Evolutionary conservation across 805 yeast species (phyloP).

Genomic region (Teunomyces lycoperdinae): DNA sequence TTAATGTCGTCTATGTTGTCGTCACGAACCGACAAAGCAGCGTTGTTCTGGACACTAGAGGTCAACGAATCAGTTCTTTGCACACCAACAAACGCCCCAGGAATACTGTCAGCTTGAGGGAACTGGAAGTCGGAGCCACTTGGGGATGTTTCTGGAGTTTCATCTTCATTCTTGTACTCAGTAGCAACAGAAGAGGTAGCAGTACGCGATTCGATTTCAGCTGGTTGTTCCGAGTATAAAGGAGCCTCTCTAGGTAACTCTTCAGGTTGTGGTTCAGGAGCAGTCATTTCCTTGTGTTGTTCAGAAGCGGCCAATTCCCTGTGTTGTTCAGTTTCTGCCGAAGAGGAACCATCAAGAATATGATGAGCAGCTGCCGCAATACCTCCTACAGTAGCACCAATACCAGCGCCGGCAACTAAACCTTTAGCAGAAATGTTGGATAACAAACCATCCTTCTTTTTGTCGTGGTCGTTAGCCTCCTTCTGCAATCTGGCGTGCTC

Average conservation of each 20-base stretch:
- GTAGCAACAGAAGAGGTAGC: constrained; percentile 37
- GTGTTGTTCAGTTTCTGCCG: neutral
- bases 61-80: constrained; percentile 78
- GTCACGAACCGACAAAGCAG: constrained; percentile 86
- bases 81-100: constrained; percentile 43
- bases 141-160: constrained; percentile 50
- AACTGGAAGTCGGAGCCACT: constrained; percentile 47
- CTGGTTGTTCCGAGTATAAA: constrained; percentile 8
- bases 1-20: constrained; percentile 49
- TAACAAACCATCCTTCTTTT: neutral
- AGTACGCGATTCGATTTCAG: constrained; percentile 15
- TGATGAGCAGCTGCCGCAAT: constrained; percentile 4
- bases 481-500: constrained; percentile 1
- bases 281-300: neutral
- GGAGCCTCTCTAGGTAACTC: neutral
- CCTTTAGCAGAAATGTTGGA: neutral
- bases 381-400: constrained; percentile 10
- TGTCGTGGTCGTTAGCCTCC: constrained; percentile 6
- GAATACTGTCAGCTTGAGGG: constrained; percentile 36
- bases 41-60: constrained; percentile 88
- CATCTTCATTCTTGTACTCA: constrained; percentile 27
- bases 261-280: neutral
- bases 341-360: neutral
- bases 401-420: constrained; percentile 9
- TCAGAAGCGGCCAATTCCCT: neutral